These are phyloP conservation scores for Didymella segeticola DNA, from an alignment of 2,329 filamentous ascomycete species.

Conservation along the genomic window DNA sequence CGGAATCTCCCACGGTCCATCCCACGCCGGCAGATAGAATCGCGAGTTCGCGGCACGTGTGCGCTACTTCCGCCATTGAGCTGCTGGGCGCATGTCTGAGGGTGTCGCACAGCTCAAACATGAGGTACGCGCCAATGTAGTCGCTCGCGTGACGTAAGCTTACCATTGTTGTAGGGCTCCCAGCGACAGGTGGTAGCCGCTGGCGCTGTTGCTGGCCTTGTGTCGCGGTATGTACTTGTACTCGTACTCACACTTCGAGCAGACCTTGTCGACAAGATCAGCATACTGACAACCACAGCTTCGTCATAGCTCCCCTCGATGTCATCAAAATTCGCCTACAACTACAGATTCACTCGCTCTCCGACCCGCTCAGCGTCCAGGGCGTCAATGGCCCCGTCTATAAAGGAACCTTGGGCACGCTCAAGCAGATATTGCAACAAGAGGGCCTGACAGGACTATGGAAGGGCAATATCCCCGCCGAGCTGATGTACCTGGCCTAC, in stretches of 20 bases:
- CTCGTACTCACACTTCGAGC: neutral
- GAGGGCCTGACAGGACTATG: conserved; percentile 88
- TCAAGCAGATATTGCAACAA: conserved; percentile 76
- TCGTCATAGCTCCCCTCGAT: conserved; percentile 93
- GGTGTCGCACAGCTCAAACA: conserved; percentile 70
- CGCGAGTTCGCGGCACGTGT: conserved; percentile 26
- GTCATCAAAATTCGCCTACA: conserved; percentile 98
- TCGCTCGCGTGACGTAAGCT: conserved; percentile 13
- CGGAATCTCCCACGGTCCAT: conserved; percentile 20
- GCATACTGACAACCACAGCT: conserved; percentile 60
- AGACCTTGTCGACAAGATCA: neutral
- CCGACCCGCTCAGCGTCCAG: conserved; percentile 69
- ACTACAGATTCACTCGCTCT: conserved; percentile 84
- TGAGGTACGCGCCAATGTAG: conserved; percentile 59
- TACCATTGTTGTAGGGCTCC: conserved; percentile 60
- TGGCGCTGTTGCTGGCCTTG: conserved; percentile 77
- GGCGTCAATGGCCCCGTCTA: conserved; percentile 60
- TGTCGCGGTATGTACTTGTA: conserved; percentile 78
- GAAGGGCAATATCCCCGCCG: conserved; percentile 97
- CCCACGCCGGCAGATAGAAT: conserved; percentile 23
- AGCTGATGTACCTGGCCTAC: conserved; percentile 92
- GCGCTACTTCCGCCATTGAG: conserved; percentile 23
- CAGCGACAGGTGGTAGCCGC: conserved; percentile 70
- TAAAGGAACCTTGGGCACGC: conserved; percentile 77
- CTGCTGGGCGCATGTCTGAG: conserved; percentile 67